Evolutionary conservation across 768 basidiomycete genomes (phyloP).

Genomic region (Boletus rubroflammeus): DNA sequence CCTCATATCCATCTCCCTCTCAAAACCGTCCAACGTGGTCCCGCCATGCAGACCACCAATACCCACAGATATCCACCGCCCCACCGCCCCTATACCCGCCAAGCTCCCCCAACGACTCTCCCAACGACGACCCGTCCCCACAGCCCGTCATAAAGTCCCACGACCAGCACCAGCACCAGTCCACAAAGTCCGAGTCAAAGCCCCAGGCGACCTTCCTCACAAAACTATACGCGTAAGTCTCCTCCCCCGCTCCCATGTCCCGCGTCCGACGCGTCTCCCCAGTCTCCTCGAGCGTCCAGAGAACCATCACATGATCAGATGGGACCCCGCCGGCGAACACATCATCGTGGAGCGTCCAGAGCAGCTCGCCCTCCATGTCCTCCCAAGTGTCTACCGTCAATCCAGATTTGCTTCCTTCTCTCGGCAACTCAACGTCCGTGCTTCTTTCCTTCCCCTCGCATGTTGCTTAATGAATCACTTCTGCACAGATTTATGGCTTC

Average conservation of each 20-base stretch:
- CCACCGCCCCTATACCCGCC: conserved; percentile 33
- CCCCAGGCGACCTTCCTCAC: conserved; percentile 95
- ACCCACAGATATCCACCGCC: conserved; percentile 34
- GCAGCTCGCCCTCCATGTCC: conserved; percentile 89
- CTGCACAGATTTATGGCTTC: conserved; percentile 88
- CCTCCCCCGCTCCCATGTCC: conserved; percentile 1
- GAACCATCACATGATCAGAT: conserved; percentile 96
- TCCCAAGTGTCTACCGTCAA: conserved; percentile 93
- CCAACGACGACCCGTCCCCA: conserved; percentile 48
- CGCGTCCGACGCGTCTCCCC: conserved; percentile 21
- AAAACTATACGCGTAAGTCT: conserved; percentile 88
- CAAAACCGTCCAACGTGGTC: conserved; percentile 42
- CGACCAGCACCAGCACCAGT: conserved; percentile 47
- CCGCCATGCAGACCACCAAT: conserved; percentile 31
- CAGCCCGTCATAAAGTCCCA: conserved; percentile 30
- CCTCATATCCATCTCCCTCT: conserved; percentile 32
- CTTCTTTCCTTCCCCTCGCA: conserved; percentile 29
- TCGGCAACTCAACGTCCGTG: conserved; percentile 89
- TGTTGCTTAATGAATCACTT: conserved; percentile 23
- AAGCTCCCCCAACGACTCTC: conserved; percentile 39
- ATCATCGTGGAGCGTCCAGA: conserved; percentile 95
- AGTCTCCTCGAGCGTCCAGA: conserved; percentile 88
- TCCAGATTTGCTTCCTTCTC: conserved; percentile 97
- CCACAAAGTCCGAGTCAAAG: conserved; percentile 71
- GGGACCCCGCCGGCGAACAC: conserved; percentile 90